Evolutionary conservation across 305 asterid genomes (phyloP), one percentile per base, ranked within the genome.

Genomic region (Fraxinus albicans): DNA sequence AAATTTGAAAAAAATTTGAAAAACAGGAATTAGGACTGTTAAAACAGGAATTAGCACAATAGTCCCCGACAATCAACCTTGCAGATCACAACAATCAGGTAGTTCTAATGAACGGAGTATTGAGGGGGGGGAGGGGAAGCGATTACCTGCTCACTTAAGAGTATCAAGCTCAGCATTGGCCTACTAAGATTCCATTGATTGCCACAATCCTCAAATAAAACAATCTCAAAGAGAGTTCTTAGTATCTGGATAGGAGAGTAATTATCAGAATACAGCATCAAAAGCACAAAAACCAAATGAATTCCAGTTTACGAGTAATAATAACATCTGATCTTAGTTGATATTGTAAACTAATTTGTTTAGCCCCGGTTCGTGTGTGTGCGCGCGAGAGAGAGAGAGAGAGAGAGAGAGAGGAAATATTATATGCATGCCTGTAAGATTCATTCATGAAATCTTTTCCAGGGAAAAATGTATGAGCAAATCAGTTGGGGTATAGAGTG

Each of bases 101-200:
- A 69, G 75, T 29, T 31, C 21, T 21, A 55, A 65, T 15, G 77
- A 31, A 76, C 23, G 55, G 17, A 74, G 72, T 35, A 60, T 29
- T 27, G 58, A 21, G 27, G 34, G 34, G 4, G 34, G 34, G 34
- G 34, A 29, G 67, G 79, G 42, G 81, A 80, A 81, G 73, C 2
- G 58, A 69, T 84, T 53, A 96, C 99, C 99, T 96, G 97, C 87
- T 93, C 96, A 74, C 90, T 96, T 84, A 94, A 91, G 72, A 96
- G 98, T 85, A 96, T 91, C 91, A 96, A 90, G 89, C 99, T 91
- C 91, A 96, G 87, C 98, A 96, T 94, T 69, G 99, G 94, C 90
- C 99, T 89, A 86, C 98, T 94, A 75, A 96, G 93, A 88, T 98
- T 94, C 99, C 98, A 96, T 77, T 94, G 99, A 88, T 93, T 96